These are phyloP conservation scores for Boletellus ananas DNA, from an alignment of 768 basidiomycete species.

Conservation along the genomic window DNA sequence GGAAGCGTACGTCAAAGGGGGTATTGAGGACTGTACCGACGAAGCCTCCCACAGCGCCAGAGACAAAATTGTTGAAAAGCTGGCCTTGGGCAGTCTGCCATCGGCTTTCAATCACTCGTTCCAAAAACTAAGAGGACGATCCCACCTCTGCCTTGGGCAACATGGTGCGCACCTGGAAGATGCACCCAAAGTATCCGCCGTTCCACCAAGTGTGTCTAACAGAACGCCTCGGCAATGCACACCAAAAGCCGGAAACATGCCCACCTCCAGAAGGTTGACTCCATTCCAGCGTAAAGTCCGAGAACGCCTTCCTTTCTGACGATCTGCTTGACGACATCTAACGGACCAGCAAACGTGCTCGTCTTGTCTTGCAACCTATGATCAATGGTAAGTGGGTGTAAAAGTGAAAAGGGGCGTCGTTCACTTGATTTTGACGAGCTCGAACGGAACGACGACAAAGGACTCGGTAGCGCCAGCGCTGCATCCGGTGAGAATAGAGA, in stretches of 20 bases:
- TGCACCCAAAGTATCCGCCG: slow-evolving; percentile 93
- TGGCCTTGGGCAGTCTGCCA: slow-evolving; percentile 59
- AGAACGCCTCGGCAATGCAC: neutral
- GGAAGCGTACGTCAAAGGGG: slow-evolving; percentile 54
- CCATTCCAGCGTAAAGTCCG: slow-evolving; percentile 92
- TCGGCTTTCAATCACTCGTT: neutral
- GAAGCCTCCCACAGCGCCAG: slow-evolving; percentile 87
- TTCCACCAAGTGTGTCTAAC: slow-evolving; percentile 84
- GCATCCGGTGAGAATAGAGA: slow-evolving; percentile 91
- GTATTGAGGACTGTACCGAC: slow-evolving; percentile 90
- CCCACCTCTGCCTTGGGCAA: slow-evolving; percentile 84
- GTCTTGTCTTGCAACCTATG: slow-evolving; percentile 85
- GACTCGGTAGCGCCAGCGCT: slow-evolving; percentile 95
- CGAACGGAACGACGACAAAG: slow-evolving; percentile 94
- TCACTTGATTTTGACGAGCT: slow-evolving; percentile 88
- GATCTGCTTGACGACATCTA: slow-evolving; percentile 84
- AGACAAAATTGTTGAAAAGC: slow-evolving; percentile 88
- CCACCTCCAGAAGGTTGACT: slow-evolving; percentile 95
- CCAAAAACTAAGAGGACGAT: neutral
- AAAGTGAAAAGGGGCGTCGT: slow-evolving; percentile 19
- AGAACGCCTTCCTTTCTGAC: slow-evolving; percentile 74
- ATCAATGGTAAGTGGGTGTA: neutral
- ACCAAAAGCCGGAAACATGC: neutral
- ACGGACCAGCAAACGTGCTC: slow-evolving; percentile 85
- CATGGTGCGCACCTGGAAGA: slow-evolving; percentile 76